phyloP scores from a whole-genome alignment of 202 grass and related monocot genomes.

The Setaria viridis region DNA sequence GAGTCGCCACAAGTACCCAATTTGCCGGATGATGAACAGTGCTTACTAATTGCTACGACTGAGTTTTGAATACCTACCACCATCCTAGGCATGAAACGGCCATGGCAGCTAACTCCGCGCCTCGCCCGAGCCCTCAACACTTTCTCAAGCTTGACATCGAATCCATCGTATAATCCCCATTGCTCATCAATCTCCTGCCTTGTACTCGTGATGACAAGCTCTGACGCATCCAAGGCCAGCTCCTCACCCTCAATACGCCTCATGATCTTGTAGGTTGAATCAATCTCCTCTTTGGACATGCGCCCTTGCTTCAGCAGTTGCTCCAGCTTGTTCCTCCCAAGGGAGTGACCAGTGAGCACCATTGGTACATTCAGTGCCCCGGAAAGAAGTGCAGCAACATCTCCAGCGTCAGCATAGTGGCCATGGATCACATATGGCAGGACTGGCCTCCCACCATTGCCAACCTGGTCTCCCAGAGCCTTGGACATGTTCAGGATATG shows the following conservation, averaged over 20 bases:
- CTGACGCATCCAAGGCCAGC: constrained; percentile 79
- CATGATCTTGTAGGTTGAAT: constrained; percentile 95
- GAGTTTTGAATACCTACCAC: constrained; percentile 59
- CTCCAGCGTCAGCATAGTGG: constrained; percentile 94
- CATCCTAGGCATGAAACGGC: constrained; percentile 90
- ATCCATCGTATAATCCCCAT: constrained; percentile 96
- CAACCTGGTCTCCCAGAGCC: constrained; percentile 81
- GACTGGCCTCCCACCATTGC: constrained; percentile 65
- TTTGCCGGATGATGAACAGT: constrained; percentile 26
- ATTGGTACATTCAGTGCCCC: constrained; percentile 91
- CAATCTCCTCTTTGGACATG: constrained; percentile 81
- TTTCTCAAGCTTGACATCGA: constrained; percentile 85
- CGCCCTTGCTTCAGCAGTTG: constrained; percentile 92
- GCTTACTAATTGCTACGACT: neutral
- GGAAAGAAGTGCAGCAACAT: constrained; percentile 83
- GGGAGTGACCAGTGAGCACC: constrained; percentile 96
- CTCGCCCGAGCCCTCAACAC: constrained; percentile 71
- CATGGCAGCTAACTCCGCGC: constrained; percentile 66
- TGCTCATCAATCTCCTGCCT: constrained; percentile 97
- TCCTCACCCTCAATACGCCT: constrained; percentile 96
- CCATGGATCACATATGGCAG: constrained; percentile 96
- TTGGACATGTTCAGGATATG: constrained; percentile 96
- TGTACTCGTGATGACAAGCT: constrained; percentile 96
- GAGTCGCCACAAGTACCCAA: neutral
- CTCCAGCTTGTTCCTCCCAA: constrained; percentile 95